Evolutionary conservation across 441 rosid species (phyloP).

Genomic region (Gossypium gossypioides): DNA sequence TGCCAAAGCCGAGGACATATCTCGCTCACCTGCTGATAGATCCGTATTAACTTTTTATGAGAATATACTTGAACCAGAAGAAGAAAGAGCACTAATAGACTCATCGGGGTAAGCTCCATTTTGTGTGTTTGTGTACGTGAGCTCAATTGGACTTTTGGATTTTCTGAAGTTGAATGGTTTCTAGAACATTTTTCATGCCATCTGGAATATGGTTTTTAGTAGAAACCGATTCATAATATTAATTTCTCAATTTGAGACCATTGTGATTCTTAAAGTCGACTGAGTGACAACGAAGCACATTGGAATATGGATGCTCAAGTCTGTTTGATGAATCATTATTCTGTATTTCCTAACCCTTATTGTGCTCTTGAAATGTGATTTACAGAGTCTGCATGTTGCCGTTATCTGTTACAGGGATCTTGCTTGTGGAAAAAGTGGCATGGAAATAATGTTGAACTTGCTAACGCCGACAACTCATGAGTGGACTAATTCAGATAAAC

Average conservation of each 20-base stretch:
- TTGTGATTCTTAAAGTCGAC: background rate
- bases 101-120: conserved; percentile 37
- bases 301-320: too few species aligned
- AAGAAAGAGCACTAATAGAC: conserved; percentile 61
- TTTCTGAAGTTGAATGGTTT: background rate
- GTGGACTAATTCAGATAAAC: conserved; percentile 46
- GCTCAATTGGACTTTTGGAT: background rate
- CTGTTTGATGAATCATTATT: background rate
- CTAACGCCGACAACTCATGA: conserved; percentile 37
- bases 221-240: background rate
- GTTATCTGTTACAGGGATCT: conserved; percentile 35
- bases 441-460: conserved; percentile 57
- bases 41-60: conserved; percentile 55
- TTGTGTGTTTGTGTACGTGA: background rate
- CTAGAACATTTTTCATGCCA: background rate
- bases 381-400: conserved; percentile 8
- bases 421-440: conserved; percentile 47
- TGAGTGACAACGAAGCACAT: background rate
- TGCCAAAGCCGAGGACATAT: conserved; percentile 33
- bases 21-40: conserved; percentile 27
- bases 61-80: conserved; percentile 67
- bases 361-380: background rate
- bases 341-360: background rate
- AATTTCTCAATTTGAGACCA: background rate
- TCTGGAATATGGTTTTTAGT: background rate